Base-by-base conservation (phyloP, 306 rosid genomes). In the Datisca glomerata region DNA sequence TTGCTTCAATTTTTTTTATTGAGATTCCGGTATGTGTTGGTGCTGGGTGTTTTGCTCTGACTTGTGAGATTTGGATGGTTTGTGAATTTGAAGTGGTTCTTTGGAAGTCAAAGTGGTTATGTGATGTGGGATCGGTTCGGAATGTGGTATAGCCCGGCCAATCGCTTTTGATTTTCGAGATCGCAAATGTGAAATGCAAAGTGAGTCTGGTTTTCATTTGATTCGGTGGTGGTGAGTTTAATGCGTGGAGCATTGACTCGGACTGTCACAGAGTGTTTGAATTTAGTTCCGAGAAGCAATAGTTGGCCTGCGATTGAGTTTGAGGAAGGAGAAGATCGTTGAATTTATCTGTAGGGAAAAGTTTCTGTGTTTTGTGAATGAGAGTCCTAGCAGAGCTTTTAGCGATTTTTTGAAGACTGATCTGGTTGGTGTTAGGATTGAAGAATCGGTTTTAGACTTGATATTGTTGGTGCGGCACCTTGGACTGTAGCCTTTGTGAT, bases 381-480 rank as follows among this genome's bases (percentile, higher is more conserved):
- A n/a, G n/a, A n/a, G n/a, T n/a, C n/a, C n/a, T n/a, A n/a, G n/a
- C n/a, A n/a, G n/a, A n/a, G n/a, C n/a, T n/a, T n/a, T n/a, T n/a
- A n/a, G n/a, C n/a, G n/a, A n/a, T n/a, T n/a, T n/a, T n/a, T n/a
- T n/a, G n/a, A n/a, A n/a, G n/a, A 2, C 36, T 31, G 36, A 8
- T 31, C n/a, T 31, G n/a, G n/a, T n/a, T 31, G 36, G 36, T 31
- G 13, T 5, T 3, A 12, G 0, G 36, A 11, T 31, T 8, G 36
- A 14, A 8, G 36, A 31, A 31, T 31, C n/a, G 36, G n/a, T n/a
- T n/a, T n/a, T n/a, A n/a, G n/a, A n/a, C n/a, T n/a, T n/a, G n/a
- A n/a, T n/a, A n/a, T n/a, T n/a, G 24, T 46, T 46, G 14, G n/a
- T 46, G 51, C 24, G 27, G 24, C 34, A 28, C 38, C 29, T 28